Percentiles rank a stretch among this genome's conserved stretches.
phyloP scores from a whole-genome alignment of 768 basidiomycete species.

The Xerocomus potaroensis region DNA sequence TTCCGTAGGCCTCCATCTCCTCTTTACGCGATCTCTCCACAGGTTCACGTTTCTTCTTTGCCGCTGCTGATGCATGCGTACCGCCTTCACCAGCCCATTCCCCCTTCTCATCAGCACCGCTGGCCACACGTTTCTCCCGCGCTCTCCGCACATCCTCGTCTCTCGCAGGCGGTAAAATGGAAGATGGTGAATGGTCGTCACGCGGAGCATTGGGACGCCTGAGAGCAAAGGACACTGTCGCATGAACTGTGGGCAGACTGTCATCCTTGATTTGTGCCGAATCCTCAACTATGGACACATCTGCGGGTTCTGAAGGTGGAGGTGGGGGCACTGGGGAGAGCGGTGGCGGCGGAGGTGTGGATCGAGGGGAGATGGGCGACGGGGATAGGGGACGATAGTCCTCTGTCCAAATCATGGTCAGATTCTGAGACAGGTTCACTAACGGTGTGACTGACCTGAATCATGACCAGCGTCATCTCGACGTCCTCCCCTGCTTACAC shows the following conservation, averaged over 20 bases:
- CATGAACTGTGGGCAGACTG: slow-evolving; percentile 35
- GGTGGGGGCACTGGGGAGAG: slow-evolving; percentile 24
- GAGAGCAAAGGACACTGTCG: slow-evolving; percentile 38
- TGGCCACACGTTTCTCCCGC: slow-evolving; percentile 21
- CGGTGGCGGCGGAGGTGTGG: slow-evolving; percentile 17
- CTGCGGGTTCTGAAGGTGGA: slow-evolving; percentile 37
- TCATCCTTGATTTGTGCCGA: slow-evolving; percentile 21
- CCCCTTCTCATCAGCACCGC: slow-evolving; percentile 6
- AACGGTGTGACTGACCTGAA: slow-evolving; percentile 7
- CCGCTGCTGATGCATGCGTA: neutral
- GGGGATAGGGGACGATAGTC: slow-evolving; percentile 23
- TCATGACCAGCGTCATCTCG: slow-evolving; percentile 8
- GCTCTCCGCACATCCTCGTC: slow-evolving; percentile 25
- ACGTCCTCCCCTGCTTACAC: slow-evolving; percentile 3
- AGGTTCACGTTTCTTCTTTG: slow-evolving; percentile 38
- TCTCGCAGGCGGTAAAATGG: slow-evolving; percentile 32
- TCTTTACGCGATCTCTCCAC: slow-evolving; percentile 55
- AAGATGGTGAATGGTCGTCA: slow-evolving; percentile 42
- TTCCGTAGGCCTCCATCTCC: slow-evolving; percentile 65
- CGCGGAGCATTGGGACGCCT: slow-evolving; percentile 46
- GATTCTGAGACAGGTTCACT: neutral
- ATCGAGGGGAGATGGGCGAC: slow-evolving; percentile 21
- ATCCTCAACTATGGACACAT: slow-evolving; percentile 17
- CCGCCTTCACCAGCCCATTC: slow-evolving; percentile 3
- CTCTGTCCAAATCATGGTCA: slow-evolving; percentile 7